Evolutionary conservation across 2,329 filamentous ascomycete species (phyloP).

Genomic region (Fusarium lyarnte): DNA sequence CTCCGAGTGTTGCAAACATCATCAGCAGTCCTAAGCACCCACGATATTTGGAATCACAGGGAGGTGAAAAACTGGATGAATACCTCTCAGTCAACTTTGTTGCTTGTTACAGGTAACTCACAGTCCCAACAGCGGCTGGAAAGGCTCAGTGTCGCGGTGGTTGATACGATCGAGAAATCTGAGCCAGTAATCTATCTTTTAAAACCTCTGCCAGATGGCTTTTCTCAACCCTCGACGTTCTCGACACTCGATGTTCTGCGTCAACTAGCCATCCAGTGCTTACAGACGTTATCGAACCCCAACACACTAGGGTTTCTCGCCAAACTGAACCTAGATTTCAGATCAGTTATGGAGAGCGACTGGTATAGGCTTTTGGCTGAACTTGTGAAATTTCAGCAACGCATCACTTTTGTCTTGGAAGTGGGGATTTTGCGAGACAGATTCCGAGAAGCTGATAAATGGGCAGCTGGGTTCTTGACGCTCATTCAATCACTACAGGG

Average conservation of each 20-base stretch:
- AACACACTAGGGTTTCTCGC: neutral
- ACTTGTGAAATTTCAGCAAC: neutral
- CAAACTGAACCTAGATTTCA: neutral
- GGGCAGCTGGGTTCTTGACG: neutral
- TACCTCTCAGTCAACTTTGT: neutral
- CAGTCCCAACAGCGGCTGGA: neutral
- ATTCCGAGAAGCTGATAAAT: neutral
- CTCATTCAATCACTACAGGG: neutral
- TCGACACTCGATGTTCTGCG: neutral
- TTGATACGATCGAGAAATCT: rapidly evolving
- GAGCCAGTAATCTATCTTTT: neutral
- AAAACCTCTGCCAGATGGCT: neutral
- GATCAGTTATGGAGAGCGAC: rapidly evolving
- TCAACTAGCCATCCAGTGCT: neutral
- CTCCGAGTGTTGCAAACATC: neutral
- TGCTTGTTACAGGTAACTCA: neutral
- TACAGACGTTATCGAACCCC: rapidly evolving
- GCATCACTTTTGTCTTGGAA: neutral
- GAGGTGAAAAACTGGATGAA: rapidly evolving
- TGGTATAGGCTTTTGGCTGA: neutral
- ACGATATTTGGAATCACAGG: neutral
- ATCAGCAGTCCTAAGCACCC: neutral
- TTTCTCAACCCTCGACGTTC: rapidly evolving
- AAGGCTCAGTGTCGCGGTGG: neutral
- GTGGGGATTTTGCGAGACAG: rapidly evolving